These are phyloP conservation scores for Fistulinella cinereoalba DNA, from an alignment of 1,284 basidiomycete genomes.

Conservation along the genomic window DNA sequence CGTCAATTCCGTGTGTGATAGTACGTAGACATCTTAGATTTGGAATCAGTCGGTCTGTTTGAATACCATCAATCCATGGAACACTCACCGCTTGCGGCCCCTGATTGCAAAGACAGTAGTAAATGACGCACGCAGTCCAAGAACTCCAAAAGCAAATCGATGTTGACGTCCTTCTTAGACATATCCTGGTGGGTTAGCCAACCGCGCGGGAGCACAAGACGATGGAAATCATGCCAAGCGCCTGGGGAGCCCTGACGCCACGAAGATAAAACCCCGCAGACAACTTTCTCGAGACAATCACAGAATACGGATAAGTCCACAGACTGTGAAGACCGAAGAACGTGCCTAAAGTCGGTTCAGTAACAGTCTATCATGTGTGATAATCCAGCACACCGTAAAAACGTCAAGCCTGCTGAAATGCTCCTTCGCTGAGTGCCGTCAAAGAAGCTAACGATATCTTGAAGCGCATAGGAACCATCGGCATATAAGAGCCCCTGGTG, in stretches of 20 bases:
- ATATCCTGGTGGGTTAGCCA: slow-evolving; percentile 41
- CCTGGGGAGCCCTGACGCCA: slow-evolving; percentile 29
- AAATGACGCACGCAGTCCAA: slow-evolving; percentile 14
- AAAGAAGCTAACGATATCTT: slow-evolving; percentile 33
- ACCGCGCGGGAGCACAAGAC: slow-evolving; percentile 45
- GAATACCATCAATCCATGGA: no score
- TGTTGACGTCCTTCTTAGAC: slow-evolving; percentile 16
- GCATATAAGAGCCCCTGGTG: slow-evolving; percentile 8
- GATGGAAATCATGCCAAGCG: slow-evolving; percentile 36
- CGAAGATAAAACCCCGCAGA: slow-evolving; percentile 37
- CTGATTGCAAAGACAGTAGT: slow-evolving; percentile 16
- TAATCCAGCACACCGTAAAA: slow-evolving; percentile 16
- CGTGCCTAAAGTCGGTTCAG: slow-evolving; percentile 36
- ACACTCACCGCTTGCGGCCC: slow-evolving; percentile 11
- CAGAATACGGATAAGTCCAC: slow-evolving; percentile 46
- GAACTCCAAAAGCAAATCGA: slow-evolving; percentile 7
- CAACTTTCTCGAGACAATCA: slow-evolving; percentile 44
- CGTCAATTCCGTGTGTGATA: slow-evolving; percentile 23
- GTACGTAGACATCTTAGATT: slow-evolving; percentile 11
- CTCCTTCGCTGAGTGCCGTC: slow-evolving; percentile 12
- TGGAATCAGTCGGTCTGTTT: slow-evolving; percentile 2
- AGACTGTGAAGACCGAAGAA: slow-evolving; percentile 33
- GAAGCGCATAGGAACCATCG: slow-evolving; percentile 33
- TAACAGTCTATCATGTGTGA: not conserved
- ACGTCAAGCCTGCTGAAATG: slow-evolving; percentile 31